A percentile compares a stretch with the other conserved stretches of the same genome.
phyloP scores from a whole-genome alignment of 129 eudicot genomes.

The carrot (Daucus carota) region DNA sequence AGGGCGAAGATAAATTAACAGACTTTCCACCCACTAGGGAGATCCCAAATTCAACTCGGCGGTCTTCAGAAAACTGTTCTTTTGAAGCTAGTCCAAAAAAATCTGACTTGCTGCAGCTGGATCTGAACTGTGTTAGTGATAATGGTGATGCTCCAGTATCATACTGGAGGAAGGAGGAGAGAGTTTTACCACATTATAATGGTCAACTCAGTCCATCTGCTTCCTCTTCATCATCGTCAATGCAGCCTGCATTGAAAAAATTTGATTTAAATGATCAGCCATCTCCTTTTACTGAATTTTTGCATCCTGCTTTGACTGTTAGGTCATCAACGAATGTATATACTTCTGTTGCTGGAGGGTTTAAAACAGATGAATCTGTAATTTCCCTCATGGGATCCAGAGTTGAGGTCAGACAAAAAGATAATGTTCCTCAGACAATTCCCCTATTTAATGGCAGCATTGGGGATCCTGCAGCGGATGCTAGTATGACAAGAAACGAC shows the following conservation, averaged over 20 bases:
- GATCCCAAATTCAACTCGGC: conserved; percentile 11
- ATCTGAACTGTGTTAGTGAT: conserved; percentile 52
- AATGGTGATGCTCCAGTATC: conserved; percentile 32
- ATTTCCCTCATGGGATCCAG: conserved; percentile 60
- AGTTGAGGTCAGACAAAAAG: conserved; percentile 43
- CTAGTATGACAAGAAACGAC: conserved; percentile 32
- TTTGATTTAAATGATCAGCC: conserved; percentile 62
- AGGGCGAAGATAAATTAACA: conserved; percentile 31
- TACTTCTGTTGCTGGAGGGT: conserved; percentile 30
- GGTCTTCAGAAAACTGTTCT: conserved; percentile 46
- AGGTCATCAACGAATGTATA: conserved; percentile 35
- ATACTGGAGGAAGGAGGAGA: conserved; percentile 45
- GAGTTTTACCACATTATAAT: conserved; percentile 23
- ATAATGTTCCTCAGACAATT: conserved; percentile 23
- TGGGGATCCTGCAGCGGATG: conserved; percentile 30
- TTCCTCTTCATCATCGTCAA: conserved; percentile 58
- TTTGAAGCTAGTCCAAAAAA: conserved; percentile 37
- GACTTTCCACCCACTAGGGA: conserved; percentile 34
- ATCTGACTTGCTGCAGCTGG: conserved; percentile 45
- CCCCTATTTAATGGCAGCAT: conserved; percentile 31
- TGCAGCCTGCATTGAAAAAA: conserved; percentile 41
- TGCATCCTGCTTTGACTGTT: conserved; percentile 24
- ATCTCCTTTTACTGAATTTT: conserved; percentile 31
- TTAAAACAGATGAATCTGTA: conserved; percentile 40
- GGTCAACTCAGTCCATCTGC: conserved; percentile 44